A percentile compares a stretch with the other conserved stretches of the same genome.
Evolutionary conservation across 2,329 filamentous ascomycete species (phyloP).

Genomic region (Aureobasidium mangrovei): DNA sequence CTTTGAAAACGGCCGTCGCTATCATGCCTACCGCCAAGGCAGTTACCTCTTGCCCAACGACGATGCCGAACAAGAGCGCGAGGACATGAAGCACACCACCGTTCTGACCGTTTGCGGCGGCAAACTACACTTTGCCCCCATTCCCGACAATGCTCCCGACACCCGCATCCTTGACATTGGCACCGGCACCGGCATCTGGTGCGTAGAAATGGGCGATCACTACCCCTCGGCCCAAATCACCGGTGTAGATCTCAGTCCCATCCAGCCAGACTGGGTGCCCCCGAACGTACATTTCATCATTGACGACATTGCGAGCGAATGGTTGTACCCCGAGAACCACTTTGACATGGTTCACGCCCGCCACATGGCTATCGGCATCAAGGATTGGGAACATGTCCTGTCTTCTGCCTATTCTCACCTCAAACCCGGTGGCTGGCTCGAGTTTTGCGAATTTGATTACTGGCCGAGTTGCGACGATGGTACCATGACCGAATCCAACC

Average conservation of each 20-base stretch:
- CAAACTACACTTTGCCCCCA: slow-evolving; percentile 15
- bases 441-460: slow-evolving; percentile 31
- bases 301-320: slow-evolving; percentile 26
- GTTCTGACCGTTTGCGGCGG: slow-evolving; percentile 13
- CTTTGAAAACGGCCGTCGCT: slow-evolving; percentile 20
- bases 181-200: slow-evolving; percentile 40
- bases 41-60: slow-evolving; percentile 23
- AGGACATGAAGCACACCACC: slow-evolving; percentile 22
- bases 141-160: slow-evolving; percentile 14
- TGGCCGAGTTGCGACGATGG: slow-evolving; percentile 17
- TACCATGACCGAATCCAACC: slow-evolving; percentile 15
- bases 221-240: slow-evolving; percentile 29
- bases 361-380: slow-evolving; percentile 15
- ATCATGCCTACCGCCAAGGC: slow-evolving; percentile 23
- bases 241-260: slow-evolving; percentile 42
- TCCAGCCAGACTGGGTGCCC: slow-evolving; percentile 41
- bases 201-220: slow-evolving; percentile 27
- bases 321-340: slow-evolving; percentile 17
- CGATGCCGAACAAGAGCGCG: slow-evolving; percentile 22
- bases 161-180: slow-evolving; percentile 39
- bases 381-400: slow-evolving; percentile 13
- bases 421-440: slow-evolving; percentile 31
- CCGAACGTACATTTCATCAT: slow-evolving; percentile 26
- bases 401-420: slow-evolving; percentile 19
- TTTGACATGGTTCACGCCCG: slow-evolving; percentile 12